Evolutionary conservation across 495 filamentous ascomycete genomes (phyloP).

Genomic region (Podospora pseudocomata): DNA sequence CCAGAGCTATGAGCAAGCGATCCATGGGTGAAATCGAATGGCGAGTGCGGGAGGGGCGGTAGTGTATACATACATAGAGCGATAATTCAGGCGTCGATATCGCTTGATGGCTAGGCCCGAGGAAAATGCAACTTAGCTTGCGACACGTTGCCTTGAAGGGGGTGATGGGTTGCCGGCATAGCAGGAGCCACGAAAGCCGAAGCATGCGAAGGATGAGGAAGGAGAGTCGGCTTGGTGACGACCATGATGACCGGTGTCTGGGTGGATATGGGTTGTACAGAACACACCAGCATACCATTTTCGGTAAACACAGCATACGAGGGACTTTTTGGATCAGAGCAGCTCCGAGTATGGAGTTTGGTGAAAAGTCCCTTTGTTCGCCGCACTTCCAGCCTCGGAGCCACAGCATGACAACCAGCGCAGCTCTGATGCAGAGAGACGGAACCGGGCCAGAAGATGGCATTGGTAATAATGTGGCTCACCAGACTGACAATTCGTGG

Average conservation of each 20-base stretch:
- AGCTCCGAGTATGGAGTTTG: background rate
- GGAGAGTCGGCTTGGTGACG: too few species aligned
- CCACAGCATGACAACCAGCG: conserved; percentile 1
- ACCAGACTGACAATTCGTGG: too few species aligned
- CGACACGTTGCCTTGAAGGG: background rate
- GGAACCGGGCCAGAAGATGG: conserved; percentile 5
- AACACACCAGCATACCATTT: background rate
- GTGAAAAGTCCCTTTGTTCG: background rate
- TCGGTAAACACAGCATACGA: conserved; percentile 3
- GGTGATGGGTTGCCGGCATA: background rate
- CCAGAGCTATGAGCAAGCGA: background rate
- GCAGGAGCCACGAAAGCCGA: background rate
- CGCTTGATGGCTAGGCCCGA: background rate
- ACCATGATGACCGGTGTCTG: too few species aligned
- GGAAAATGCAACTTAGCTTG: background rate
- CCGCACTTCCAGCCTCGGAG: conserved; percentile 6
- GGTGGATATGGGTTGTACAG: background rate
- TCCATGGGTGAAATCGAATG: background rate
- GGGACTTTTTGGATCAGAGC: background rate
- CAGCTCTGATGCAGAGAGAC: conserved; percentile 7
- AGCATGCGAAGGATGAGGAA: too few species aligned
- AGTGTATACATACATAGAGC: background rate
- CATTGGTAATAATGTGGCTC: conserved; percentile 1
- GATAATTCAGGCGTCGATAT: background rate
- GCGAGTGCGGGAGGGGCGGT: background rate